Evolutionary conservation across 176 grass and related monocot genomes (phyloP).

Genomic region (Pontederia paniculata): DNA sequence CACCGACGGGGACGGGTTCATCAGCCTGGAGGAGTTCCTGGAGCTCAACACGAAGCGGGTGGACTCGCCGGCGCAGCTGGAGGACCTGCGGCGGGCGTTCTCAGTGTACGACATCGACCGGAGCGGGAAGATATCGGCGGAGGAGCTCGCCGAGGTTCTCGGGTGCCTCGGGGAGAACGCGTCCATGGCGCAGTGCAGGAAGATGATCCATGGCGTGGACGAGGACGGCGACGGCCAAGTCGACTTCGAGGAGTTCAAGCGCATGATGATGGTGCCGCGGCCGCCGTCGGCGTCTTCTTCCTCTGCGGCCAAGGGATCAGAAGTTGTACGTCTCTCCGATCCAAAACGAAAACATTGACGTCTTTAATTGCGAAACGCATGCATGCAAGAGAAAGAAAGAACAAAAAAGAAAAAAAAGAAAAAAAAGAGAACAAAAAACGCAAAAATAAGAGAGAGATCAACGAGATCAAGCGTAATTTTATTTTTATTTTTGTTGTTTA

Average conservation of each 20-base stretch:
- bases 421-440: too few species aligned
- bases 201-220: slow-evolving; percentile 90
- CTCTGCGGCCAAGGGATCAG: too few species aligned
- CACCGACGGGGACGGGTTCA: slow-evolving; percentile 78
- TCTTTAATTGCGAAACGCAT: too few species aligned
- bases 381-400: too few species aligned
- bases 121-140: slow-evolving; percentile 62
- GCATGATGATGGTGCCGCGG: slow-evolving; percentile 61
- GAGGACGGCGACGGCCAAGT: slow-evolving; percentile 69
- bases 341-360: too few species aligned
- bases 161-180: slow-evolving; percentile 60
- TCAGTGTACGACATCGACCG: slow-evolving; percentile 69
- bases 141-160: slow-evolving; percentile 72
- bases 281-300: not conserved
- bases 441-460: too few species aligned
- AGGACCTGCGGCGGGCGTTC: slow-evolving; percentile 82
- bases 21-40: slow-evolving; percentile 70
- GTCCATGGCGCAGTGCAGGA: slow-evolving; percentile 55
- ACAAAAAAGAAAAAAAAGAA: too few species aligned
- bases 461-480: too few species aligned
- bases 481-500: too few species aligned
- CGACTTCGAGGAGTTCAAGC: slow-evolving; percentile 89
- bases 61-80: slow-evolving; percentile 26
- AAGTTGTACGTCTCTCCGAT: too few species aligned
- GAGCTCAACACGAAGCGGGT: slow-evolving; percentile 40